Evolutionary conservation across 2,329 filamentous ascomycete genomes (phyloP), one percentile per base, ranked within the genome.

Genomic region (Sclerotinia glacialis): DNA sequence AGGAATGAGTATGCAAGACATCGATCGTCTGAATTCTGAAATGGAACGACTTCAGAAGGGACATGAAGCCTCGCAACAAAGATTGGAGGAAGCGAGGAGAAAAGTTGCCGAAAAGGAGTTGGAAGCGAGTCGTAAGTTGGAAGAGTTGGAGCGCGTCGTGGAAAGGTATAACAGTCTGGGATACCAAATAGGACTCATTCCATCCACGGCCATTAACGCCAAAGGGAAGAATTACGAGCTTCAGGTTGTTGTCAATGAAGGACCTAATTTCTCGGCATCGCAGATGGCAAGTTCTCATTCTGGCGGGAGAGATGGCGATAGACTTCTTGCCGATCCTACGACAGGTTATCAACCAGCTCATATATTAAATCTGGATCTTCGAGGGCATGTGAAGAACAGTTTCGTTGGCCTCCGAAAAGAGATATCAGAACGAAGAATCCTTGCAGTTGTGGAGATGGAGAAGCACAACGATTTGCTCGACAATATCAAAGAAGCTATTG

Each of bases 11-110:
- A 96, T 97, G 79, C 91, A 95, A 79, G 95, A 99, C 84, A 98
- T 99, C 76, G 95, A 99, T 83, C 92, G 95, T 78, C 97, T 99
- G 94, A 97, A 93, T 72, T 89, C 91, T 46, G 95, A 99, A 78
- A 89, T 93, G 64, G 95, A 99, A 75, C 88, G 95, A 56, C 84
- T 99, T n/a, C 92, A 96, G 71, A 93, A 90, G 73, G 91, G 89
- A 52, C 89, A 97, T 54, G 92, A 97, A 73, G 85, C 88, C 2
- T 90, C 92, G 0, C 83, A 86, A 7, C 83, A 86, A 65, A 85
- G 92, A 63, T 82, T 97, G 0, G 93, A 97, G 67, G 95, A 98
- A 69, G 85, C 89, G 11, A 96, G 96, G 80, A 89, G 86, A 71
- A 89, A 87, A 71, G 90, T 95, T 1, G 85, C 89, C 23, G 93